phyloP scores from a whole-genome alignment of 495 filamentous ascomycete genomes.

The Podospora pseudoanserina region DNA sequence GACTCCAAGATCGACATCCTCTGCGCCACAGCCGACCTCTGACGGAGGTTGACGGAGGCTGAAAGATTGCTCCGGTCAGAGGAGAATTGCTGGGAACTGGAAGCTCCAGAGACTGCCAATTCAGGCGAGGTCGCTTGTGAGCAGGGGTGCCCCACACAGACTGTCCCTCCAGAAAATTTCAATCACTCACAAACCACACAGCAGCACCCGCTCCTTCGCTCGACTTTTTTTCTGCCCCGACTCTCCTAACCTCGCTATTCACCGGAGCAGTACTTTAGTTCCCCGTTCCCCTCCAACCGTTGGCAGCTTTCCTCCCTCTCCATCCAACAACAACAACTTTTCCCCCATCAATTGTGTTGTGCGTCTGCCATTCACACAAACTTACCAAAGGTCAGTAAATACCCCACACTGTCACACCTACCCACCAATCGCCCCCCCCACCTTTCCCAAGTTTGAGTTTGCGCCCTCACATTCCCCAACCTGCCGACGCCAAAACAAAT shows the following conservation, averaged over 20 bases:
- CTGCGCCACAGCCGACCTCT: not conserved
- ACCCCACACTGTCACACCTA: slow-evolving; percentile 28
- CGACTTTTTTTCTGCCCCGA: slow-evolving; percentile 10
- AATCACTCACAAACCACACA: slow-evolving; percentile 26
- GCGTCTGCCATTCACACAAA: slow-evolving; percentile 7
- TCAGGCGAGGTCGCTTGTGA: slow-evolving; percentile 22
- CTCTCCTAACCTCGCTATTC: slow-evolving; percentile 12
- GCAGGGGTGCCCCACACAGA: slow-evolving; percentile 33
- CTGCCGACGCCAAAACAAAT: slow-evolving; percentile 23
- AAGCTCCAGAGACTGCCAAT: slow-evolving; percentile 10
- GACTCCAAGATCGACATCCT: not conserved
- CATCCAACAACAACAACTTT: slow-evolving; percentile 13
- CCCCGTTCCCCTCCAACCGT: slow-evolving; percentile 20
- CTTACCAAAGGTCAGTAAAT: slow-evolving; percentile 14
- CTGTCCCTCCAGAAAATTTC: slow-evolving; percentile 33
- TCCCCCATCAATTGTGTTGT: slow-evolving; percentile 14
- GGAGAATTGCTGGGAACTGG: not conserved
- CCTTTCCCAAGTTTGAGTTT: slow-evolving; percentile 23
- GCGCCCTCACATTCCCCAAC: slow-evolving; percentile 16
- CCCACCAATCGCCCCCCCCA: slow-evolving; percentile 12
- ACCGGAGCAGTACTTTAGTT: slow-evolving; percentile 14
- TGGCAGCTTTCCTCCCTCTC: slow-evolving; percentile 12
- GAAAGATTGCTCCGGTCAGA: not conserved
- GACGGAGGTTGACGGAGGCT: slow-evolving; percentile 21
- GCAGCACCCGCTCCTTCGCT: slow-evolving; percentile 16